Evolutionary conservation across 495 filamentous ascomycete genomes (phyloP), one percentile per base, ranked within the genome.

Genomic region (Cercophora samala): DNA sequence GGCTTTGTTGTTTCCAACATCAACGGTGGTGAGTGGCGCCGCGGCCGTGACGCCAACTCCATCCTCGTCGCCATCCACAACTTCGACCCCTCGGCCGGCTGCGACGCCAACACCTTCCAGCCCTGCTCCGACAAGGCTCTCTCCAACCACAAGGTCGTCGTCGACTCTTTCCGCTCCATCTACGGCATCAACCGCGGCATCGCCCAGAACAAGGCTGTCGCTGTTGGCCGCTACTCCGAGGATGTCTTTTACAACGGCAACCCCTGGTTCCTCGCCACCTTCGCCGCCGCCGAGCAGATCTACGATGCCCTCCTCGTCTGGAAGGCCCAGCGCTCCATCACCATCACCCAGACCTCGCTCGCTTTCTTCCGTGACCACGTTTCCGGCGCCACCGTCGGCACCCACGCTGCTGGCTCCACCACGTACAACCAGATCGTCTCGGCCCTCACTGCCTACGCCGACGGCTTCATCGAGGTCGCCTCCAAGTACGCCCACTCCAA

Each of bases 161-260:
- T 86, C 4, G 86, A 90, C 69, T 85, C 86, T 3, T 90, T 91
- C 80, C 82, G 88, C 13, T 74, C 77, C 6, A 70, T 86, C 53
- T 90, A 89, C 71, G 65, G 71, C n/a, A 76, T 90, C 71, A 90
- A 90, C 78, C 69, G 71, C 2, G 82, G 81, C 9, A 76, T 79
- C 23, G 13, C 78, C 21, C 71, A 79, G 11, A 84, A 85, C 15
- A 71, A 75, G 13, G 86, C 87, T 4, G 83, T 87, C 22, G 87
- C 89, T 17, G 81, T 90, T 9, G 90, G 90, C 56, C 76, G 90
- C 22, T 93, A 93, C 71, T 73, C 87, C 1, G 89, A 91, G 69
- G 90, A 92, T 67, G 72, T 78, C 3, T 92, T 91, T 70, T 86
- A 87, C 70, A 83, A 84, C 60, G 88, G 86, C 21, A 88, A 89